Evolutionary conservation across 495 filamentous ascomycete genomes (phyloP).

Genomic region (Trichoderma gamsii): DNA sequence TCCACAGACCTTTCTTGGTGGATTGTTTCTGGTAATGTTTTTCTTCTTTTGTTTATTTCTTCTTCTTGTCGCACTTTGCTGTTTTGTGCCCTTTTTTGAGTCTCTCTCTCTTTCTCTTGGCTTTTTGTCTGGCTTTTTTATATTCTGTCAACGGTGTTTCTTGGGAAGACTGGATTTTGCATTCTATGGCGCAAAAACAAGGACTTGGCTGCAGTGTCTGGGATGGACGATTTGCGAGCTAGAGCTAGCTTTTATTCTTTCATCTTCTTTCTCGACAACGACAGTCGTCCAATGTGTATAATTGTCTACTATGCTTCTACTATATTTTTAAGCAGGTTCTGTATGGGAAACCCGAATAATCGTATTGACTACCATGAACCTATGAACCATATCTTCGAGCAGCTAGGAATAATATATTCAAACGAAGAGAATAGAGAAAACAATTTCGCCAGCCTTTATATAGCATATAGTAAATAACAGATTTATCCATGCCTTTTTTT

Average conservation of each 20-base stretch:
- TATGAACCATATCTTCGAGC: neutral
- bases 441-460: neutral
- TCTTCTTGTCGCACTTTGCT: neutral
- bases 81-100: neutral
- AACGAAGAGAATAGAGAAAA: neutral
- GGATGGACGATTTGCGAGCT: neutral
- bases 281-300: neutral
- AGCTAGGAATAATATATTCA: neutral
- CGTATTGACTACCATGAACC: neutral
- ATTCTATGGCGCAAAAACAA: conserved; percentile 3
- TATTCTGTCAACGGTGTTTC: neutral
- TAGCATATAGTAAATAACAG: neutral
- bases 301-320: neutral
- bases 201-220: neutral
- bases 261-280: neutral
- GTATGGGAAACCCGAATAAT: neutral
- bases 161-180: neutral
- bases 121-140: neutral
- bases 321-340: neutral
- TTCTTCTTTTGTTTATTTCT: neutral
- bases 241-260: neutral
- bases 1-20: neutral
- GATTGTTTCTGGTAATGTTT: neutral
- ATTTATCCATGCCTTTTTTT: neutral
- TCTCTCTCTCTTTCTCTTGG: neutral